These are phyloP conservation scores for Fusarium verrucosum DNA, from an alignment of 2,329 filamentous ascomycete genomes.

Conservation along the genomic window DNA sequence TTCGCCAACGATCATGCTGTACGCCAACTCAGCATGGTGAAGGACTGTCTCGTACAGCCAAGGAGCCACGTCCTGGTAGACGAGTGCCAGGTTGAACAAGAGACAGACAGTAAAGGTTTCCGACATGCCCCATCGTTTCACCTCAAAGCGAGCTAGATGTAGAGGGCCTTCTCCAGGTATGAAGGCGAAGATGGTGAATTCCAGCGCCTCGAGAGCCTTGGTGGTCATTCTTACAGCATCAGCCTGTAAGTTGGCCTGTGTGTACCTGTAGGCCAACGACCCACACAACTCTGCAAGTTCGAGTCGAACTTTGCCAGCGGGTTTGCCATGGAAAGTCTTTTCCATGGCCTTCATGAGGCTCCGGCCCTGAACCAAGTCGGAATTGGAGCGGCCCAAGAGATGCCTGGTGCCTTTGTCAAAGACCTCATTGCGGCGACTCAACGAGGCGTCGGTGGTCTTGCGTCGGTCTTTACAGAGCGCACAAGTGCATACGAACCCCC, in stretches of 20 bases:
- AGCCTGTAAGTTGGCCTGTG: no score
- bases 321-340: constrained; percentile 32
- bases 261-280: background rate
- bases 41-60: background rate
- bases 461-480: constrained; percentile 48
- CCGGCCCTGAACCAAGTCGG: constrained; percentile 5
- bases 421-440: constrained; percentile 30
- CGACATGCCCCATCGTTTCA: constrained; percentile 1
- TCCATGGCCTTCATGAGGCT: constrained; percentile 35
- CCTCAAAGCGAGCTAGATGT: background rate
- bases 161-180: background rate
- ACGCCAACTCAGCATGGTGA: background rate
- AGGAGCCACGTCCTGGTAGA: background rate
- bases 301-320: background rate
- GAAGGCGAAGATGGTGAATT: constrained; percentile 1
- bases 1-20: constrained; percentile 7
- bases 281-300: constrained; percentile 1
- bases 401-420: constrained; percentile 4
- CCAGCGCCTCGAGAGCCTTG: constrained; percentile 9
- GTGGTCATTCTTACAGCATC: background rate
- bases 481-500: constrained; percentile 57
- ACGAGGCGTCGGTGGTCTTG: constrained; percentile 22
- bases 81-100: background rate
- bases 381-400: background rate
- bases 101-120: background rate